These are phyloP conservation scores for Trebouxia sp. DNA, from an alignment of 139 green algal species.

Conservation along the genomic window DNA sequence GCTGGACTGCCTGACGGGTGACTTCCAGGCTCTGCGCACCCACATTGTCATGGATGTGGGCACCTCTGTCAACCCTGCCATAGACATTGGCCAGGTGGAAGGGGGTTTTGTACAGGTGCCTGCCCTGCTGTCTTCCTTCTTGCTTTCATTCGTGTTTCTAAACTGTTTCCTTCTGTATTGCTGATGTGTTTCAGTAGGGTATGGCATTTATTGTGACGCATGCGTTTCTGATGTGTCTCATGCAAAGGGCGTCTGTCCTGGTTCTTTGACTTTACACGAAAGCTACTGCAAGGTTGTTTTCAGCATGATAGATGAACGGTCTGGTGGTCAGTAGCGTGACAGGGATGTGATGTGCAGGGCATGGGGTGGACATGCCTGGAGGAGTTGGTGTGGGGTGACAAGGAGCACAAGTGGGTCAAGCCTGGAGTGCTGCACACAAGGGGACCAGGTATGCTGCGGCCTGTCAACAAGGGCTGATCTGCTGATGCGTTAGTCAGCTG, in stretches of 20 bases:
- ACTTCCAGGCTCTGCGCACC: slow-evolving; percentile 64
- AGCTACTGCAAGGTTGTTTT: no score
- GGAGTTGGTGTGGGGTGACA: slow-evolving; percentile 96
- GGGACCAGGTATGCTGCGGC: slow-evolving; percentile 37
- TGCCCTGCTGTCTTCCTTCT: not conserved
- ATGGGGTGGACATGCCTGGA: slow-evolving; percentile 95
- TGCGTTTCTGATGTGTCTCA: no score
- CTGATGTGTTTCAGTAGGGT: no score
- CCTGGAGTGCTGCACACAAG: slow-evolving; percentile 82
- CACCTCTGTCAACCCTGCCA: slow-evolving; percentile 92
- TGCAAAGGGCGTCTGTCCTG: no score
- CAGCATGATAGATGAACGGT: not conserved
- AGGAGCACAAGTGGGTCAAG: slow-evolving; percentile 75
- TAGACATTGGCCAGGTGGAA: slow-evolving; percentile 97
- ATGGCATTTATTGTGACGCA: no score
- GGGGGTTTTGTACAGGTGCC: slow-evolving; percentile 76
- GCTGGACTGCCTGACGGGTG: slow-evolving; percentile 86
- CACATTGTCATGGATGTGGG: slow-evolving; percentile 97
- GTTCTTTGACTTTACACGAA: no score
- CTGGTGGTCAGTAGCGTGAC: not conserved
- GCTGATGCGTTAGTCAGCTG: no score
- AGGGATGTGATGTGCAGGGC: slow-evolving; percentile 71
- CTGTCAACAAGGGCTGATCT: no score
- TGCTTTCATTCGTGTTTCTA: not conserved
- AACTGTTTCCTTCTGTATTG: not conserved